Percentiles rank a stretch among this genome's conserved stretches.
Evolutionary conservation across 2,329 filamentous ascomycete genomes (phyloP).

Genomic region (Aspergillus luchuensis): DNA sequence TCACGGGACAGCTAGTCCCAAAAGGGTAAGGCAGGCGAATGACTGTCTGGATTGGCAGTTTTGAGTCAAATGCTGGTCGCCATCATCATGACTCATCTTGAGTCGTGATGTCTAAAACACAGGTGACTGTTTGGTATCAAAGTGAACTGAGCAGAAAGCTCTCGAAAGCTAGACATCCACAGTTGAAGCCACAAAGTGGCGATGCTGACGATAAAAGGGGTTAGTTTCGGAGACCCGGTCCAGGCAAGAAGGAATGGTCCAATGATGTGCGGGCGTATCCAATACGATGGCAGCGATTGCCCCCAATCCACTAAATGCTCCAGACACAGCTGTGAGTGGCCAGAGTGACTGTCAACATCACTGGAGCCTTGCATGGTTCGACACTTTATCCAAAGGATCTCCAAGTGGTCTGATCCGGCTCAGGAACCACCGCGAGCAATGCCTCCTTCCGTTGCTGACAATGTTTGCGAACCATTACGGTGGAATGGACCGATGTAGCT

Average conservation of each 20-base stretch:
- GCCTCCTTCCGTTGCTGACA: neutral
- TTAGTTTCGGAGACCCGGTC: neutral
- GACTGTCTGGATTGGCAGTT: neutral
- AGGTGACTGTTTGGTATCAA: neutral
- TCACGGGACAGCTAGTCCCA: neutral
- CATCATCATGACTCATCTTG: constrained; percentile 10
- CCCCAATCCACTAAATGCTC: neutral
- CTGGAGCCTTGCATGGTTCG: neutral
- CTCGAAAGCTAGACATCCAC: neutral
- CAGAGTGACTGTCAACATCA: neutral
- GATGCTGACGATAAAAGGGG: neutral
- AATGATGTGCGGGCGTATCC: constrained; percentile 3
- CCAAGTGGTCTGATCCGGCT: constrained; percentile 9
- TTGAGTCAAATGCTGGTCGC: neutral
- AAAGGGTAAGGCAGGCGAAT: neutral
- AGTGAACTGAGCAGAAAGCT: neutral
- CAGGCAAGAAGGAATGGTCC: neutral
- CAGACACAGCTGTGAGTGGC: neutral
- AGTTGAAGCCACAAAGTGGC: neutral
- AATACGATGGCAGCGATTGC: constrained; percentile 3
- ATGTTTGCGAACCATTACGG: neutral
- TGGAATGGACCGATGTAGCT: neutral
- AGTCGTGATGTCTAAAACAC: neutral
- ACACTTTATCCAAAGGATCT: neutral
- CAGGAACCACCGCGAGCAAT: neutral